Conservation (phyloP, 441 rosid species). For the Populus hybrid region DNA sequence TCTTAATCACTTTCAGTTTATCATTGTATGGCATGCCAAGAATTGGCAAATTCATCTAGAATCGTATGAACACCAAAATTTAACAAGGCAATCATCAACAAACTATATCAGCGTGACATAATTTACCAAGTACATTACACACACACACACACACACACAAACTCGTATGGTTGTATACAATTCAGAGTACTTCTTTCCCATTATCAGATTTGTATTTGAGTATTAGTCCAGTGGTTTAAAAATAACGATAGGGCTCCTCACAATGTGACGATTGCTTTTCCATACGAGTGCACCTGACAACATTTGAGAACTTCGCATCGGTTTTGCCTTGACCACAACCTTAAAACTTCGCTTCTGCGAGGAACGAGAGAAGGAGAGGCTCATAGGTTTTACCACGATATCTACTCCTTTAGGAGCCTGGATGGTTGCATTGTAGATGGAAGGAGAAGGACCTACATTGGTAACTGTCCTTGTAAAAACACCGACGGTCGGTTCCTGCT, state of each 20-base stretch:
- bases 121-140: too few species aligned
- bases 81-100: background rate
- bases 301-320: slow-evolving; percentile 31
- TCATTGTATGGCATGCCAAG: too few species aligned
- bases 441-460: slow-evolving; percentile 52
- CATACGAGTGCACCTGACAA: slow-evolving; percentile 64
- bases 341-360: slow-evolving; percentile 62
- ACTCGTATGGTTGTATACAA: background rate
- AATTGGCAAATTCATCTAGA: too few species aligned
- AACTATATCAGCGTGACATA: background rate
- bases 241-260: slow-evolving; percentile 64
- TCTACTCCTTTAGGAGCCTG: slow-evolving; percentile 57
- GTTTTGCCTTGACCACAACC: slow-evolving; percentile 60
- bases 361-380: slow-evolving; percentile 44
- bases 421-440: slow-evolving; percentile 41
- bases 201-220: too few species aligned
- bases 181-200: background rate
- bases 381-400: slow-evolving; percentile 49
- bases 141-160: background rate
- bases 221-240: slow-evolving; percentile 29
- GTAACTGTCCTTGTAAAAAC: slow-evolving; percentile 51
- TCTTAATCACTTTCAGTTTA: too few species aligned
- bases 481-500: slow-evolving; percentile 26
- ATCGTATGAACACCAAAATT: background rate
- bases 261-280: slow-evolving; percentile 55